Evolutionary conservation across 345 rosid species (phyloP), one percentile per base, ranked within the genome.

Genomic region (Rhizophora apiculata): DNA sequence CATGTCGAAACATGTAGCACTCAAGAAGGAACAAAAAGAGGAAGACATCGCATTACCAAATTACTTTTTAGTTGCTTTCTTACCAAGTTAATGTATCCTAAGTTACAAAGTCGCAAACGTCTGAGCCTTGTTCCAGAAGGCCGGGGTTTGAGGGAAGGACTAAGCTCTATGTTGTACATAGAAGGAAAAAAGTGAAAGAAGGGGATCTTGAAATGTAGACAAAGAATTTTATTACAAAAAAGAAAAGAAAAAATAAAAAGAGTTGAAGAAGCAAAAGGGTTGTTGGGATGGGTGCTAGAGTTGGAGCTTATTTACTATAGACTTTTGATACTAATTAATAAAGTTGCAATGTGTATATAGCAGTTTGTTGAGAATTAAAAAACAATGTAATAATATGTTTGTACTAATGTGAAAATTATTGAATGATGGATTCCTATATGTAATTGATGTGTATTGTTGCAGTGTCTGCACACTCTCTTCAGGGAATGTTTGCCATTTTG

Each of bases 71-170:
- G 49, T 43, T 43, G 49, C 49, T 43, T 43, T 43, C 49, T 43
- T 43, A 11, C 19, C 49, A 55, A 55, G 30, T 2, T 55, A 3
- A 22, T 22, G 8, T 55, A 10, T 55, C 30, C 7, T 31, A 52
- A 31, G 15, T 6, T 5, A 30, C 43, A 4, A 15, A 66, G 8
- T 1, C 22, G 48, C 37, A 36, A 20, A 26, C 67, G 53, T 37
- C 76, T 60, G 76, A 49, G 76, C 76, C 71, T 66, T 72, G 39
- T 54, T 32, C 55, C 1, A 52, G 16, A 39, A 65, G 71, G 76
- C 76, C 76, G 76, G 39, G 66, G 76, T 37, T 71, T 59, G 60
- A 27, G 32, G 13, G 19, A 27, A 32, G 49, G 49, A 22, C 1
- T 43, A 26, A 58, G 8, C 27, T 10, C 6, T 49, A 16, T 70